Percentiles rank a stretch among this genome's conserved stretches.
Evolutionary conservation across 306 rosid species (phyloP).

Genomic region (Castanopsis chinensis): DNA sequence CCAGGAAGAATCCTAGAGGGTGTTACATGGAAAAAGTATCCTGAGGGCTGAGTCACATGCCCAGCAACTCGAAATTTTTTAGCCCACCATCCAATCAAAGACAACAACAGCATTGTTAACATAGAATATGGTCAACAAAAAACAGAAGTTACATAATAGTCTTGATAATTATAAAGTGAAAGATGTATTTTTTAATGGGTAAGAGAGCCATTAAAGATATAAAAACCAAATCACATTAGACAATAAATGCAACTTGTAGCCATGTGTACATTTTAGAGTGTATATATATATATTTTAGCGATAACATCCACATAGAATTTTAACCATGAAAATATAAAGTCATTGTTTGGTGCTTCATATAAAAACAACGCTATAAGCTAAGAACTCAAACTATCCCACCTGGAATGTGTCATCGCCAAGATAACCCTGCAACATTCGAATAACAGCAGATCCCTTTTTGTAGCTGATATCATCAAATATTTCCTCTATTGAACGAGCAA

Average conservation of each 20-base stretch:
- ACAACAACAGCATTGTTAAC: background rate
- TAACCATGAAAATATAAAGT: background rate
- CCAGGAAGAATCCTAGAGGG: background rate
- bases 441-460: constrained; percentile 55
- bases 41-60: background rate
- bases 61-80: background rate
- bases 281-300: background rate
- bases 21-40: background rate
- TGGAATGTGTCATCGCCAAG: constrained; percentile 55
- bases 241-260: background rate
- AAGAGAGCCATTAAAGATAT: background rate
- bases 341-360: background rate
- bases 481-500: constrained; percentile 53
- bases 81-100: background rate
- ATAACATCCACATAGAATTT: background rate
- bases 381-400: constrained; percentile 26
- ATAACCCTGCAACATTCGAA: constrained; percentile 56
- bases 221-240: background rate
- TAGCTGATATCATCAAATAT: constrained; percentile 57
- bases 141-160: background rate
- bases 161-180: background rate
- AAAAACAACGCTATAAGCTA: background rate
- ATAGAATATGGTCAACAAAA: background rate
- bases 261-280: background rate
- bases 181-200: background rate